These are phyloP conservation scores for Hyphopichia buzzinii DNA, from an alignment of 1,139 yeast species.

Conservation along the genomic window DNA sequence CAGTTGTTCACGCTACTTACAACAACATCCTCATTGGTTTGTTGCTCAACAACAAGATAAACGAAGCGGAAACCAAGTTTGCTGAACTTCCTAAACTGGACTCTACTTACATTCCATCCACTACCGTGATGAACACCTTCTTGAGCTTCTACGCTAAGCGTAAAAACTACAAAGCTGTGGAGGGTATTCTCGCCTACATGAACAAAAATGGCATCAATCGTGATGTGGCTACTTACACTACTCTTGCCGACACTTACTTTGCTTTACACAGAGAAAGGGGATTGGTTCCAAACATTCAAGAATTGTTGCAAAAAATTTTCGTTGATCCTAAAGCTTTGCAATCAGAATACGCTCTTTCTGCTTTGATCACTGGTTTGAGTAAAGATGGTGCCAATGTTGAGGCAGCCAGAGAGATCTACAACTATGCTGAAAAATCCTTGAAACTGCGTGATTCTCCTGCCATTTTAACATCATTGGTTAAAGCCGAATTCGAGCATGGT, in stretches of 20 bases:
- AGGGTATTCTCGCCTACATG: conserved; percentile 40
- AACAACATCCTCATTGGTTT: conserved; percentile 40
- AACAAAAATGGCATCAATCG: conserved; percentile 44
- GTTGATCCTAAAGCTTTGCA: conserved; percentile 36
- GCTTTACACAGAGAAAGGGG: conserved; percentile 47
- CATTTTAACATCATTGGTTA: conserved; percentile 57
- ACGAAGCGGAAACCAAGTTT: conserved; percentile 35
- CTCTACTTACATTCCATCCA: conserved; percentile 30
- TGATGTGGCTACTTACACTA: conserved; percentile 67
- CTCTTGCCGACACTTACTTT: conserved; percentile 55
- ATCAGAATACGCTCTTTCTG: conserved; percentile 51
- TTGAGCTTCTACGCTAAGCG: conserved; percentile 29
- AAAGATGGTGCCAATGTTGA: conserved; percentile 45
- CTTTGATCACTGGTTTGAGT: conserved; percentile 57
- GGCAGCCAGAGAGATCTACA: conserved; percentile 54
- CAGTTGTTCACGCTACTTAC: conserved; percentile 28
- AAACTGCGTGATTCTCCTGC: conserved; percentile 28
- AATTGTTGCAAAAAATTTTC: conserved; percentile 44
- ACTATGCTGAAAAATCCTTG: conserved; percentile 28
- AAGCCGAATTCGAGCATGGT: conserved; percentile 55
- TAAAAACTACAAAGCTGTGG: conserved; percentile 37
- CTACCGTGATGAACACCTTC: conserved; percentile 37
- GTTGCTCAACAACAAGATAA: conserved; percentile 26
- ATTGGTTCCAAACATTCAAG: conserved; percentile 39
- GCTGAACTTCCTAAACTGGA: conserved; percentile 25